Conservation (phyloP, 2,329 filamentous ascomycete species). For the Aspergillus texensis region DNA sequence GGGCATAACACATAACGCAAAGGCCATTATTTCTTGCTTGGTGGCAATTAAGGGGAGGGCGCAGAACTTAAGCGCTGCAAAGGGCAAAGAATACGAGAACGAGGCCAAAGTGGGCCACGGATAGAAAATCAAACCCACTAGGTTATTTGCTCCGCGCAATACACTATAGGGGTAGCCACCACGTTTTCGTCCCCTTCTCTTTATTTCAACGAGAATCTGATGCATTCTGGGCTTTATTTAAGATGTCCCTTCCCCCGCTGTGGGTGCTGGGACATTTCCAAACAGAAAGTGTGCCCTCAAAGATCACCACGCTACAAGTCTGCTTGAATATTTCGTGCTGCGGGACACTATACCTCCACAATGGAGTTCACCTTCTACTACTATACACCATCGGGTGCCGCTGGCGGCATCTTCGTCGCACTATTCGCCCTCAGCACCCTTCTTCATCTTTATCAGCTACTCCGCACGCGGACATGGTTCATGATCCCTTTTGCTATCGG, state of each 20-base stretch:
- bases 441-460: constrained; percentile 28
- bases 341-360: background rate
- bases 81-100: background rate
- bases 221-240: background rate
- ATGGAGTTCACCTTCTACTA: constrained; percentile 27
- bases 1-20: background rate
- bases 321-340: background rate
- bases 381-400: constrained; percentile 26
- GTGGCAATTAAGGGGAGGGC: background rate
- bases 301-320: background rate
- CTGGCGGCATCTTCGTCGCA: constrained; percentile 26
- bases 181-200: background rate
- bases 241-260: background rate
- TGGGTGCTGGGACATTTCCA: background rate
- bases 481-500: constrained; percentile 37
- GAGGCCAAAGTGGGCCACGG: background rate
- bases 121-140: background rate
- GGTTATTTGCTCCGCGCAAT: background rate
- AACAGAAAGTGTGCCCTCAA: background rate
- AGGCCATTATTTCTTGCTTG: background rate
- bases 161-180: background rate
- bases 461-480: constrained; percentile 31
- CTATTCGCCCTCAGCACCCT: constrained; percentile 27
- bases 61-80: background rate
- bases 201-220: background rate